Evolutionary conservation across 768 basidiomycete species (phyloP).

Genomic region (Amanita fuliginea): DNA sequence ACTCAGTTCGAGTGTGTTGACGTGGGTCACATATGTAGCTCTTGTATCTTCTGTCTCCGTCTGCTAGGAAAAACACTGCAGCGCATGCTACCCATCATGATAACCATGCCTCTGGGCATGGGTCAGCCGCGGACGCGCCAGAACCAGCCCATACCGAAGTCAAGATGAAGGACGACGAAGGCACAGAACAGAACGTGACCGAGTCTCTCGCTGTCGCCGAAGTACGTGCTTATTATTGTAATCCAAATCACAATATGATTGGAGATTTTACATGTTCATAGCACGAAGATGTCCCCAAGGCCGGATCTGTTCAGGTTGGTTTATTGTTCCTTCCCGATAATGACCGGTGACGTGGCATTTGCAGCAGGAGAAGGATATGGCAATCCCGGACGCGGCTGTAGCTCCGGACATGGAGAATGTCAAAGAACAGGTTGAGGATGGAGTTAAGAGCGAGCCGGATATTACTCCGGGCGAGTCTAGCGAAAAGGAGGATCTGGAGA

Average conservation of each 20-base stretch:
- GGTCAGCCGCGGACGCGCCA: neutral
- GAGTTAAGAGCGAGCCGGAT: neutral
- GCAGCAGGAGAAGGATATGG: neutral
- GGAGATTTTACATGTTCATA: neutral
- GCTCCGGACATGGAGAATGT: neutral
- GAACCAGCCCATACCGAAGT: neutral
- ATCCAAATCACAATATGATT: neutral
- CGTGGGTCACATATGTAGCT: constrained; percentile 5
- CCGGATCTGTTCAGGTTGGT: constrained; percentile 3
- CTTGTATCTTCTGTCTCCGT: constrained; percentile 11
- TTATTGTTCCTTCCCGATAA: neutral
- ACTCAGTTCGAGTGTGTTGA: neutral
- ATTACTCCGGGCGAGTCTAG: neutral
- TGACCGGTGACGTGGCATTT: neutral
- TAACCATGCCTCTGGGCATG: neutral
- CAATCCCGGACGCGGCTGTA: neutral
- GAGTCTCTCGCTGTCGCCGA: constrained; percentile 6
- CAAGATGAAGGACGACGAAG: constrained; percentile 12
- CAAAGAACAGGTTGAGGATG: neutral
- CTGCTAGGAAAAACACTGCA: constrained; percentile 5
- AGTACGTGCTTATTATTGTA: constrained; percentile 3
- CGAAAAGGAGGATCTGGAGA: neutral
- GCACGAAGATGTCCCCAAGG: constrained; percentile 10
- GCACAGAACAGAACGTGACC: constrained; percentile 8
- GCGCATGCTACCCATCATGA: constrained; percentile 4